These are phyloP conservation scores for Cicer cuneatum DNA, from an alignment of 306 rosid genomes.

Conservation along the genomic window DNA sequence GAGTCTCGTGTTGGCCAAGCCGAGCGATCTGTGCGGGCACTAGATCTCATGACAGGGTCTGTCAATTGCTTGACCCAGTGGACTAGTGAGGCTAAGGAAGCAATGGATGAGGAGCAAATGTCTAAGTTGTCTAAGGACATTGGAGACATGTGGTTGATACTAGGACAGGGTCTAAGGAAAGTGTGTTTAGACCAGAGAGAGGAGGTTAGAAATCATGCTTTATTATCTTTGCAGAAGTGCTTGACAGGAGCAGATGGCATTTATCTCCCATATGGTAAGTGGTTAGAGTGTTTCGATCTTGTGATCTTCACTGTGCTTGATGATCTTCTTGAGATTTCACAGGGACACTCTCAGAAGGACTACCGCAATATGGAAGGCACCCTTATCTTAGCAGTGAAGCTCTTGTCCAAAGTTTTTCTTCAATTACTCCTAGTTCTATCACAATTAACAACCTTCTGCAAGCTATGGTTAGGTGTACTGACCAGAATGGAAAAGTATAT, in stretches of 20 bases:
- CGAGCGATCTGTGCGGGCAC: conserved; percentile 82
- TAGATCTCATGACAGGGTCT: conserved; percentile 91
- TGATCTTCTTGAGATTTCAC: conserved; percentile 92
- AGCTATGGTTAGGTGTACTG: conserved; percentile 95
- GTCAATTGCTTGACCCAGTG: conserved; percentile 78
- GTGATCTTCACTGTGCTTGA: conserved; percentile 97
- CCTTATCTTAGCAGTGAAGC: conserved; percentile 81
- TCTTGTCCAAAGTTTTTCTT: conserved; percentile 84
- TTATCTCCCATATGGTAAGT: conserved; percentile 58
- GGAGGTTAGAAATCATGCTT: conserved; percentile 94
- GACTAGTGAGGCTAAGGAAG: conserved; percentile 74
- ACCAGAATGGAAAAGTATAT: conserved; percentile 89
- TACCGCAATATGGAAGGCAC: conserved; percentile 98
- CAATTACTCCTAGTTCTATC: conserved; percentile 78
- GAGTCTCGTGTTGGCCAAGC: conserved; percentile 96
- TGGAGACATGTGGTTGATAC: conserved; percentile 97
- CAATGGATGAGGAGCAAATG: conserved; percentile 72
- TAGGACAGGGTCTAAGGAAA: conserved; percentile 87
- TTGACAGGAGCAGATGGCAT: conserved; percentile 79
- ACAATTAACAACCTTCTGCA: conserved; percentile 83
- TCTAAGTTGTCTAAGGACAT: conserved; percentile 76
- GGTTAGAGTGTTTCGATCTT: conserved; percentile 87
- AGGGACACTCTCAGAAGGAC: conserved; percentile 88
- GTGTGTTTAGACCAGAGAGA: conserved; percentile 98
- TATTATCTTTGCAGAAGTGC: conserved; percentile 80